Evolutionary conservation across 805 yeast species (phyloP), one percentile per base, ranked within the genome.

Genomic region (Ogataea kodamae): DNA sequence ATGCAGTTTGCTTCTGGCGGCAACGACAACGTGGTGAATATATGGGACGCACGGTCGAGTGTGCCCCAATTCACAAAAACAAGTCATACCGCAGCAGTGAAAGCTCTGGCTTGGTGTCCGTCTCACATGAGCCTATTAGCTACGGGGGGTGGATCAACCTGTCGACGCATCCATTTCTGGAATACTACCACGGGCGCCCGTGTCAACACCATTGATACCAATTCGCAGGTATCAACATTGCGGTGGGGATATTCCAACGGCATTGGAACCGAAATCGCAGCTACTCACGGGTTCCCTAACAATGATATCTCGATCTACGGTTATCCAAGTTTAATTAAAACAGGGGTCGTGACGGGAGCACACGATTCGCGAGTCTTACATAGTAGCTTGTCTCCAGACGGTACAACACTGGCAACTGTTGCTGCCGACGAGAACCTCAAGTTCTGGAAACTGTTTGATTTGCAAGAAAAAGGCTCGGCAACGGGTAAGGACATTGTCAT

Each of bases 101-200:
- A 92, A 61, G 97, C 97, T 2, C 59, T 92, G 30, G 78, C 90
- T 6, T 90, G 97, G 96, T 83, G 95, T 54, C 97, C 97, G 2
- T 81, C 81, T 56, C 90, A 86, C 48, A 65, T 64, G 18, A 81
- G 83, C 40, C 61, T 89, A 34, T 67, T 90, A 33, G 97, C 97
- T n/a, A 82, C 96, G 3, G 98, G 97, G 5, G 98, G 98, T 33
- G 98, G 98, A 10, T 81, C 95, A 9, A 74, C 84, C 19, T 97
- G 92, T 61, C 81, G 78, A 54, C 74, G 80, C 28, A 84, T 90
- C 39, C 90, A 90, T 61, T 86, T 92, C 61, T 92, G 97, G 97
- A 92, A 92, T 60, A 77, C 96, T 3, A 75, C 85, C 12, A 85
- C 94, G 0, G 98, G 97, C 1, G 76, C 89, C 2, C 67, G 95